These are phyloP conservation scores for Candida maltosa DNA, from an alignment of 805 yeast species.

Conservation along the genomic window DNA sequence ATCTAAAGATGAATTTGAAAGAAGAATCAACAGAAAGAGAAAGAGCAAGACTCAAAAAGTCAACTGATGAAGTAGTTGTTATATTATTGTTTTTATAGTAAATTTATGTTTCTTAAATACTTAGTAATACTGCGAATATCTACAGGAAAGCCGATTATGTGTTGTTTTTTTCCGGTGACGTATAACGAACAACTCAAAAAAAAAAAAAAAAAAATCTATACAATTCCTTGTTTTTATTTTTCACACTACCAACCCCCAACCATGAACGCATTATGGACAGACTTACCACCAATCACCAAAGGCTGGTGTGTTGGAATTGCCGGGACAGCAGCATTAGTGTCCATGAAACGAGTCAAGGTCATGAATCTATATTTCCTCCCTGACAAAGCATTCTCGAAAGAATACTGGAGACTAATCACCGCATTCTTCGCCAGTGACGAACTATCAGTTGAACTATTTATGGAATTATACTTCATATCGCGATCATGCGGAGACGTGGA, in stretches of 20 bases:
- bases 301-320: constrained; percentile 26
- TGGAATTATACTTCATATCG: constrained; percentile 16
- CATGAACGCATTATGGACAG: constrained; percentile 9
- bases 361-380: constrained; percentile 22
- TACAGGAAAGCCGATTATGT: too few species aligned
- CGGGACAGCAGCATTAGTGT: constrained; percentile 16
- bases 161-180: too few species aligned
- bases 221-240: not conserved
- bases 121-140: too few species aligned
- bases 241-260: not conserved
- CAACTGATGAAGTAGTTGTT: too few species aligned
- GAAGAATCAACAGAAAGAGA: constrained; percentile 4
- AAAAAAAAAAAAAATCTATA: not conserved
- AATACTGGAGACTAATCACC: constrained; percentile 37
- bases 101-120: too few species aligned
- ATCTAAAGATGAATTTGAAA: constrained; percentile 24
- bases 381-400: constrained; percentile 21
- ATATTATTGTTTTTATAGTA: too few species aligned
- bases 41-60: not conserved
- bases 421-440: constrained; percentile 31
- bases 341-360: constrained; percentile 16
- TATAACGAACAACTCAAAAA: not conserved
- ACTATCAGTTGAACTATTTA: constrained; percentile 18
- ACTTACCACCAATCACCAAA: constrained; percentile 19
- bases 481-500: constrained; percentile 23